Evolutionary conservation across 2,329 filamentous ascomycete genomes (phyloP), one percentile per base, ranked within the genome.

Genomic region (Ascochyta lentis): DNA sequence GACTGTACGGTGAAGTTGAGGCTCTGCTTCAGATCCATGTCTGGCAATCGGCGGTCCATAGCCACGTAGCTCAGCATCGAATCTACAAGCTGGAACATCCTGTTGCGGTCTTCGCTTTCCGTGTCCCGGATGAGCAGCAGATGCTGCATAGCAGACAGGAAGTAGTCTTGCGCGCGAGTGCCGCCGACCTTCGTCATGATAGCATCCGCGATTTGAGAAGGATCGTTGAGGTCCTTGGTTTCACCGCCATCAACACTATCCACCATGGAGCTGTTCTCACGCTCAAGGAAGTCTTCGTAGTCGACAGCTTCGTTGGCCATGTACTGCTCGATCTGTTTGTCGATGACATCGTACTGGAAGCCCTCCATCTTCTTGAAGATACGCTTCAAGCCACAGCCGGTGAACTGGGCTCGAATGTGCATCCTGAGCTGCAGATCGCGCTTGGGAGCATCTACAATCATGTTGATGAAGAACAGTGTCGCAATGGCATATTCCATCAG

Each of bases 41-140:
- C 94, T 35, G 95, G 95, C 62, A 98, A 78, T 61, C 95, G 86
- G 71, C 95, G 86, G 76, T 99, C 95, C 94, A 99, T 99, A 67
- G 94, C 94, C 60, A 99, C 94, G 76, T 98, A 98, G 77, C 92
- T 96, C 63, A 99, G 86, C 92, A 98, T 98, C n/a, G 91, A 89
- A 77, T 99, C 95, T 26, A 98, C 93, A 26, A 99, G 86, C 80
- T 98, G 95, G 78, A 98, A 99, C 89, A 97, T 95, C 44, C 92
- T 88, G 59, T 97, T 79, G 13, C 92, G 87, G 76, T 99, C 95
- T 72, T 98, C 95, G 44, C 90, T 89, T 67, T 96, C 92, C 62
- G 92, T 95, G 70, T 96, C 90, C 54, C 92, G 86, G 63, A 98
- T 96, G 40, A 99, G 84, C 66, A 99, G 83, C 74, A 99, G 83